Evolutionary conservation across 257 asterid genomes (phyloP).

Genomic region (Salvia splendens): DNA sequence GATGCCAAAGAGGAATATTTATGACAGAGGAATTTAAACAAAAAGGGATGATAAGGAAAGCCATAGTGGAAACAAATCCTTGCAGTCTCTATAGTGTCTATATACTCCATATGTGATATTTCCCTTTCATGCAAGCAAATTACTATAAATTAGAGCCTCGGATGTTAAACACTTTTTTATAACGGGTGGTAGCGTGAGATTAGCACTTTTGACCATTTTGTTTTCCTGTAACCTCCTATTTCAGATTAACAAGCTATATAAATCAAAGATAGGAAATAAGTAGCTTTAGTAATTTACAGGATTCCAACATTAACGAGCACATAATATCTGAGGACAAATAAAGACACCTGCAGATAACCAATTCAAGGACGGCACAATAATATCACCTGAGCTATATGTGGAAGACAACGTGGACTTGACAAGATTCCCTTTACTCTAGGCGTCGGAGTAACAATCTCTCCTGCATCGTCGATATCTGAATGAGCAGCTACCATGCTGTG

Average conservation of each 20-base stretch:
- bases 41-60: neutral
- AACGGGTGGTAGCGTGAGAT: neutral
- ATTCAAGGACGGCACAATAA: slow-evolving; percentile 19
- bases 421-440: slow-evolving; percentile 93
- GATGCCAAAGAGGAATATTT: neutral
- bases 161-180: neutral
- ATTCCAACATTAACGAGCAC: slow-evolving; percentile 23
- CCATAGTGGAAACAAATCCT: neutral
- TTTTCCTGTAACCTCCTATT: neutral
- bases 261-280: slow-evolving; percentile 17
- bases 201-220: neutral
- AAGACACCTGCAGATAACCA: slow-evolving; percentile 19
- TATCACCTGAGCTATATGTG: slow-evolving; percentile 95
- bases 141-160: neutral
- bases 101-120: neutral
- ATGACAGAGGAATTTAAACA: neutral
- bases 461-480: slow-evolving; percentile 99
- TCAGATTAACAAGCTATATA: slow-evolving; percentile 16
- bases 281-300: slow-evolving; percentile 14
- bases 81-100: neutral
- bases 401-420: slow-evolving; percentile 93
- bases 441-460: slow-evolving; percentile 96
- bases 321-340: slow-evolving; percentile 18
- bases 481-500: slow-evolving; percentile 98
- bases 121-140: neutral